phyloP scores from a whole-genome alignment of 768 basidiomycete species.

The Candolleomyces aberdarensis region DNA sequence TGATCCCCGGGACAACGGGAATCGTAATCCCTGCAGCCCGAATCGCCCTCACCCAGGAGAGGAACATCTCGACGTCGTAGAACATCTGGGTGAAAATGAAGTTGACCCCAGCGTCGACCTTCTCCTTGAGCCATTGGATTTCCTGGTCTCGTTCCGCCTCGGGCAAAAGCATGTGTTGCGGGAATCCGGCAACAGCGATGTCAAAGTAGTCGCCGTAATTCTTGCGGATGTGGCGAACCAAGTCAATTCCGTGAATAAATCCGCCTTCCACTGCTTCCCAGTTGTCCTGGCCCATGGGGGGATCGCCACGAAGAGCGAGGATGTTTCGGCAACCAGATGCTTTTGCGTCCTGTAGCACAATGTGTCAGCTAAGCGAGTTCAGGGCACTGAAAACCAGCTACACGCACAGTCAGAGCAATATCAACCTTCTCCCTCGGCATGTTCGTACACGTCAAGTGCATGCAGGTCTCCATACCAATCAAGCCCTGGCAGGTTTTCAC shows the following conservation, averaged over 20 bases:
- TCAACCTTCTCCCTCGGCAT: conserved; percentile 98
- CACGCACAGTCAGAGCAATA: conserved; percentile 75
- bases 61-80: conserved; percentile 90
- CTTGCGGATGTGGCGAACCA: conserved; percentile 82
- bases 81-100: conserved; percentile 99
- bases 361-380: not conserved
- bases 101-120: conserved; percentile 84
- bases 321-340: conserved; percentile 87
- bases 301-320: conserved; percentile 90
- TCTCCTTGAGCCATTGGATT: conserved; percentile 84
- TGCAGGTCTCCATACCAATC: conserved; percentile 95
- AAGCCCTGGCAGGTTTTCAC: conserved; percentile 91
- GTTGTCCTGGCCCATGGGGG: conserved; percentile 81
- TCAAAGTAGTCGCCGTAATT: conserved; percentile 92
- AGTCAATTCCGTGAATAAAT: conserved; percentile 88
- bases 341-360: conserved; percentile 72
- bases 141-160: conserved; percentile 74
- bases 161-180: conserved; percentile 73
- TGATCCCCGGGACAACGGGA: conserved; percentile 91
- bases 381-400: not conserved
- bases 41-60: conserved; percentile 83
- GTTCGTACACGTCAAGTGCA: conserved; percentile 98
- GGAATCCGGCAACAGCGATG: conserved; percentile 92
- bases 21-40: conserved; percentile 84
- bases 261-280: conserved; percentile 94